A percentile compares a stretch with the other conserved stretches of the same genome.
Conservation (phyloP, 2,329 filamentous ascomycete genomes). For the Botrytis paeoniae region DNA sequence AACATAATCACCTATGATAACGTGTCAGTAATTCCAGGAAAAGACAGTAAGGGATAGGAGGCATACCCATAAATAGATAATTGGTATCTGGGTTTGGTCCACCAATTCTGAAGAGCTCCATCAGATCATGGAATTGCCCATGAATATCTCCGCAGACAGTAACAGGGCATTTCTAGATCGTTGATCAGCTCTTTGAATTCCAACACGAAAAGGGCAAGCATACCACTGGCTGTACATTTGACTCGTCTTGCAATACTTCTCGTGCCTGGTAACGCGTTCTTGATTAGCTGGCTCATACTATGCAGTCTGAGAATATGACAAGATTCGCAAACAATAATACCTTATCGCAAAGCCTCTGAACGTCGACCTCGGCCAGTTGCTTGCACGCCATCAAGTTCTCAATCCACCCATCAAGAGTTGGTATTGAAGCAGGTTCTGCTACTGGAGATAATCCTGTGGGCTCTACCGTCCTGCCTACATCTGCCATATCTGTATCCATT, state of each 20-base stretch:
- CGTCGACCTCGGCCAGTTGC: conserved; percentile 90
- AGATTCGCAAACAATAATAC: conserved; percentile 50
- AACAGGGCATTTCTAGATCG: conserved; percentile 84
- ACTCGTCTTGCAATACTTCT: conserved; percentile 95
- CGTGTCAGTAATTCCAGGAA: conserved; percentile 24
- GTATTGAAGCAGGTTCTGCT: conserved; percentile 83
- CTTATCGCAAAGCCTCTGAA: conserved; percentile 97
- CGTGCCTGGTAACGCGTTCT: conserved; percentile 61
- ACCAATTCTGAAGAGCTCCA: conserved; percentile 99
- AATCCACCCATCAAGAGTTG: conserved; percentile 96
- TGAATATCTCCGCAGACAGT: conserved; percentile 99
- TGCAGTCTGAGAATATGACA: conserved; percentile 12
- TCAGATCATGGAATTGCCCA: conserved; percentile 97
- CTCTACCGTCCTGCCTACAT: conserved; percentile 82
- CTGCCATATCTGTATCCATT: conserved; percentile 99
- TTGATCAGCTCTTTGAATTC: conserved; percentile 35
- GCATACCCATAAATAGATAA: conserved; percentile 96
- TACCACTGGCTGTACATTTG: conserved; percentile 98
- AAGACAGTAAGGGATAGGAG: conserved; percentile 8
- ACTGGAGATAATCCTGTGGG: conserved; percentile 71
- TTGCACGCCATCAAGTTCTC: conserved; percentile 98
- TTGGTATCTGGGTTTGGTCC: conserved; percentile 98
- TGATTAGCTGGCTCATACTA: conserved; percentile 14
- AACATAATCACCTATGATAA: conserved; percentile 80
- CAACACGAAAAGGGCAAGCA: conserved; percentile 38